Base-by-base conservation (phyloP, 73 alveolate species). In the Symbiodinium natans region DNA sequence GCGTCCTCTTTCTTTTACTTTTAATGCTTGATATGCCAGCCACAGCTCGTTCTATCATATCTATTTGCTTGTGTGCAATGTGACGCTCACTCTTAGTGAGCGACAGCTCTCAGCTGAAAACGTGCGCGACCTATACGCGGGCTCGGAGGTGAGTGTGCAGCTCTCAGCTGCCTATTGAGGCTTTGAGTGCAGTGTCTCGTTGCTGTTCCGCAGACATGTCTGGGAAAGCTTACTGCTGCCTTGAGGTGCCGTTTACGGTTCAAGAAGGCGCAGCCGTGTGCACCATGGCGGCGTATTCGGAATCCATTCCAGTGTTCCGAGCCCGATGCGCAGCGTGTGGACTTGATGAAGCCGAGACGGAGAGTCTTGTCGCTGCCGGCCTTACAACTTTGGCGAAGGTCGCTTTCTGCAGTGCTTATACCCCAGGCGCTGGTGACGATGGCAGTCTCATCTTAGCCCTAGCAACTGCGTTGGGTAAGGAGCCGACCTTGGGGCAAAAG, bases 391-490 rank as follows among this genome's bases (percentile, higher is more conserved):
- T 82, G 40, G 11, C 75, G 23, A 40, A 5, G 0, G 41, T 83
- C 5, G 92, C 92, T 0, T 83, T 83, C 10, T 41, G 40, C 19
- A 27, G 43, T 7, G 4, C 43, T 1, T 83, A 83, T 42, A 42
- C 42, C 42, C 92, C 92, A 2, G 92, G 92, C 17, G 5, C 43
- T 5, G 74, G 43, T 23, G 92, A 83, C 75, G 92, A 83, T 21
- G 31, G 39, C 3, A 42, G 41, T 17, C 41, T 83, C 7, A 43
- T 83, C 27, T 29, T 25, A 29, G 41, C 92, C 40, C 1, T 83
- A 10, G 42, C 25, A 27, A 83, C 71, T 9, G 10, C 3, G 31
- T 6, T 83, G 4, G 33, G 33, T 5, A 1, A 74, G 43, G 92
- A 83, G 2, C 92, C 92, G 1, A 25, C 27, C 6, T 10, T 83